Conservation (phyloP, 495 filamentous ascomycete genomes). For the Penicillium pulvis region DNA sequence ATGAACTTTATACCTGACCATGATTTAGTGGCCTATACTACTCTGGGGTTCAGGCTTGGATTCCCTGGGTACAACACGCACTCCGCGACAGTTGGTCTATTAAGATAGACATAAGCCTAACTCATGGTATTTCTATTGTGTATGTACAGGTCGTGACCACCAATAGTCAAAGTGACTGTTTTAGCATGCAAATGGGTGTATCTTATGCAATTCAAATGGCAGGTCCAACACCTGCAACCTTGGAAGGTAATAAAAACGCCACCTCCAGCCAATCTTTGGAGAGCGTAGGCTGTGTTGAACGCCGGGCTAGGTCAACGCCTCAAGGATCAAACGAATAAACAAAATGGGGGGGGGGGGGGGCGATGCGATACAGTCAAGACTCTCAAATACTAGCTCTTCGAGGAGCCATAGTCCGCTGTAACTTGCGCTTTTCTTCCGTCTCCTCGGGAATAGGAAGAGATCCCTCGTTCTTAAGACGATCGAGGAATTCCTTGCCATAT, state of each 20-base stretch:
- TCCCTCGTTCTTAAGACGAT: conserved; percentile 72
- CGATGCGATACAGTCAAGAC: background rate
- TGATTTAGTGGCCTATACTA: background rate
- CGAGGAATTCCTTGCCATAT: conserved; percentile 79
- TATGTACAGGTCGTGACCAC: background rate
- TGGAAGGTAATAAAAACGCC: background rate
- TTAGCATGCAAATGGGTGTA: conserved; percentile 8
- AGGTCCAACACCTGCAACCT: no score
- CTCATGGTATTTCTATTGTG: background rate
- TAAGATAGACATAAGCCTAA: background rate
- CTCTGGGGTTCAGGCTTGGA: background rate
- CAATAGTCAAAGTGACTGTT: background rate
- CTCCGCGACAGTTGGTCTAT: background rate
- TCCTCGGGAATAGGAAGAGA: conserved; percentile 65
- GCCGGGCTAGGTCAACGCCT: background rate
- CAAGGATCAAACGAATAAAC: background rate
- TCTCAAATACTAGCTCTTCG: conserved; percentile 78
- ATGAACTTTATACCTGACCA: background rate
- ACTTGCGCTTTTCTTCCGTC: conserved; percentile 82
- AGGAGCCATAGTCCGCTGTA: conserved; percentile 92
- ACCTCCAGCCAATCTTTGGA: background rate
- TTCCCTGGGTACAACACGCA: background rate
- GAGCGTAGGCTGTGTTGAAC: background rate
- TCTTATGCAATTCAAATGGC: conserved; percentile 9
- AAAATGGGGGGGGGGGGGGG: background rate